A percentile compares a stretch with the other conserved stretches of the same genome.
Evolutionary conservation across 2,329 filamentous ascomycete genomes (phyloP).

Genomic region (Mycosphaerella sp.): DNA sequence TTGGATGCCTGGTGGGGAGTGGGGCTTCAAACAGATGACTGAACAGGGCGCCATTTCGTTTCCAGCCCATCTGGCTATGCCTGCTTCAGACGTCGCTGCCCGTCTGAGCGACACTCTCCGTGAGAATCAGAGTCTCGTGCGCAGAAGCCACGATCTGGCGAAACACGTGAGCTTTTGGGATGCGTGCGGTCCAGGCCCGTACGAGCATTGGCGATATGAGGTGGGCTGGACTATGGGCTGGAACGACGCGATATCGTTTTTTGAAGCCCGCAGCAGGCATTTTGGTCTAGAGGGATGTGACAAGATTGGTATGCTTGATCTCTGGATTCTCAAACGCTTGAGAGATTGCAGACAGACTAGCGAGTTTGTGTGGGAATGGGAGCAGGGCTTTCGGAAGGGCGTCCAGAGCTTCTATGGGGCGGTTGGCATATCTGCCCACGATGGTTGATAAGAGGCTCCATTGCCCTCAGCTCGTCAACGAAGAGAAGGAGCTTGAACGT

Average conservation of each 20-base stretch:
- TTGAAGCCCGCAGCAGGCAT: slow-evolving; percentile 37
- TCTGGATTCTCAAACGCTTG: slow-evolving; percentile 54
- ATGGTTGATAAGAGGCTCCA: not conserved
- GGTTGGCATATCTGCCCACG: slow-evolving; percentile 25
- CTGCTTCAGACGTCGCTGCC: slow-evolving; percentile 37
- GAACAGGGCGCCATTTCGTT: slow-evolving; percentile 41
- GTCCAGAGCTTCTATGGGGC: slow-evolving; percentile 39
- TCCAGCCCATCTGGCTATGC: slow-evolving; percentile 34
- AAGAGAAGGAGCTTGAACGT: not conserved
- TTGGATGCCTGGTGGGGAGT: slow-evolving; percentile 57
- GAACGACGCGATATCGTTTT: slow-evolving; percentile 50
- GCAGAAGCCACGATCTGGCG: slow-evolving; percentile 36
- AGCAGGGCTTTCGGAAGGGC: slow-evolving; percentile 45
- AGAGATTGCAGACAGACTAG: slow-evolving; percentile 46
- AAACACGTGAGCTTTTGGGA: slow-evolving; percentile 50
- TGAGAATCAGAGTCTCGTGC: slow-evolving; percentile 34
- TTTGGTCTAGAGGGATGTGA: slow-evolving; percentile 40
- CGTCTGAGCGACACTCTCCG: slow-evolving; percentile 38
- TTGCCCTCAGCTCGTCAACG: not conserved
- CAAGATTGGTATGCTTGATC: slow-evolving; percentile 51
- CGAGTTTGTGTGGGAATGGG: slow-evolving; percentile 47
- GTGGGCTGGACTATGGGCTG: slow-evolving; percentile 54
- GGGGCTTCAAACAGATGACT: slow-evolving; percentile 52
- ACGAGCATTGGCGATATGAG: slow-evolving; percentile 50
- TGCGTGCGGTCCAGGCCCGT: slow-evolving; percentile 38